Base-by-base conservation (phyloP, 164 flowering plant species). In the Aristolochia fimbriata region DNA sequence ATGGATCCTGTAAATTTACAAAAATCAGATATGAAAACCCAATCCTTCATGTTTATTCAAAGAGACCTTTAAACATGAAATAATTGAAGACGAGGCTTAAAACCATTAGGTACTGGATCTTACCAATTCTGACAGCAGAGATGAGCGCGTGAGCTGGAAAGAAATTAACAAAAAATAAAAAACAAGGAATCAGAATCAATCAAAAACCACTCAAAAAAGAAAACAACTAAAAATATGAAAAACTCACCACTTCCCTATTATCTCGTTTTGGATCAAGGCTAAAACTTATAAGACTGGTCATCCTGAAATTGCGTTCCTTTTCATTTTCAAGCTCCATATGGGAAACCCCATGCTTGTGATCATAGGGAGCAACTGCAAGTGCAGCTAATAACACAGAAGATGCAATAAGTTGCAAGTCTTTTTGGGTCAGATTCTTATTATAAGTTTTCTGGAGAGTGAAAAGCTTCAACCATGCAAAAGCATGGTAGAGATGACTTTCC, bases 391-490 rank as follows among this genome's bases (percentile, higher is more conserved):
- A 73, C 65, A 89, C 97, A 14, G 97, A 89, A 60, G 98, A 89
- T 27, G 98, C 98, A 23, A 93, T 81, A 57, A 86, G 60, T 55
- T 89, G 97, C 77, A 93, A 68, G 72, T 89, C 97, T 59, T 93
- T 90, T 70, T 87, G 97, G 66, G 66, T 83, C 47, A 89, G 70
- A 61, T 93, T 84, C 73, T 88, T 93, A 62, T 93, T 90, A 65
- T 82, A 87, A 68, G 80, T 90, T 58, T 87, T 93, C 69, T 84
- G 94, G 41, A 93, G 81, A 12, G 78, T 51, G 70, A 87, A 93
- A 47, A 90, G 90, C 76, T 82, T 93, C 31, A 84, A 73, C 98
- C 97, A 93, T 58, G 97, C 96, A 79, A 84, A 93, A 37, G 97
- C 96, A 85, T 93, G 96, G 76, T 83, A 86, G 3, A 93, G 83